Conservation (phyloP, 176 grass and related monocot genomes). For the Rhynchospora pubera region DNA sequence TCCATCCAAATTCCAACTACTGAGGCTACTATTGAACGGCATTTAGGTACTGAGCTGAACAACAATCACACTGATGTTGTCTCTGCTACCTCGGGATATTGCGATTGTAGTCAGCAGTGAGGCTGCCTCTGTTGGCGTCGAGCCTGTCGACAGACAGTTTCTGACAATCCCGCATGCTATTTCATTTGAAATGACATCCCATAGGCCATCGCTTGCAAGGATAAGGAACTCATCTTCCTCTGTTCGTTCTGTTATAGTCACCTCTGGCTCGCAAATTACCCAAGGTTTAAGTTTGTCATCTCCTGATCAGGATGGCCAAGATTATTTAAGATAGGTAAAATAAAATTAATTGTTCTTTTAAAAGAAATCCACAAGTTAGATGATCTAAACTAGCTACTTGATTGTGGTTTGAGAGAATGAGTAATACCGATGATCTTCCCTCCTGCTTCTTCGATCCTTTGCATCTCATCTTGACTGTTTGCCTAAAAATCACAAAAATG, state of each 20-base stretch:
- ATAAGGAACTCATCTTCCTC: constrained; percentile 63
- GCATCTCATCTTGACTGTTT: constrained; percentile 55
- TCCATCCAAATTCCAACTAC: too few relatives aligned
- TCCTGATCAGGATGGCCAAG: constrained; percentile 20
- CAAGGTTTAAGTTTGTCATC: constrained; percentile 75
- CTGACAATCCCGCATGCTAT: constrained; percentile 37
- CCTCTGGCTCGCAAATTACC: constrained; percentile 55
- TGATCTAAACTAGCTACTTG: too few relatives aligned
- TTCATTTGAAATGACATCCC: constrained; percentile 75
- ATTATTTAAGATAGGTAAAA: too few relatives aligned
- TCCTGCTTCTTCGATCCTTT: constrained; percentile 53
- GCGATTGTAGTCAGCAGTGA: background rate
- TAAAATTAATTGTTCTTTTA: too few relatives aligned
- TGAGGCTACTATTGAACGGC: too few relatives aligned
- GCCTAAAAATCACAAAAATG: constrained; percentile 24
- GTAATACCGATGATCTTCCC: constrained; percentile 49
- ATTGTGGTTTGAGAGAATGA: too few relatives aligned
- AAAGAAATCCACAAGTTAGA: too few relatives aligned
- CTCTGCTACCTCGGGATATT: too few relatives aligned
- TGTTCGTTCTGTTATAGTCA: constrained; percentile 35
- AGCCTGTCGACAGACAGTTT: constrained; percentile 37
- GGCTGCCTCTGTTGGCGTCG: background rate
- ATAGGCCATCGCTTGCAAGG: constrained; percentile 65
- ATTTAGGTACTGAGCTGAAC: too few relatives aligned
- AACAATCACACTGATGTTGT: too few relatives aligned